Conservation (phyloP, 2,329 filamentous ascomycete genomes). For the Colletotrichum melonis region DNA sequence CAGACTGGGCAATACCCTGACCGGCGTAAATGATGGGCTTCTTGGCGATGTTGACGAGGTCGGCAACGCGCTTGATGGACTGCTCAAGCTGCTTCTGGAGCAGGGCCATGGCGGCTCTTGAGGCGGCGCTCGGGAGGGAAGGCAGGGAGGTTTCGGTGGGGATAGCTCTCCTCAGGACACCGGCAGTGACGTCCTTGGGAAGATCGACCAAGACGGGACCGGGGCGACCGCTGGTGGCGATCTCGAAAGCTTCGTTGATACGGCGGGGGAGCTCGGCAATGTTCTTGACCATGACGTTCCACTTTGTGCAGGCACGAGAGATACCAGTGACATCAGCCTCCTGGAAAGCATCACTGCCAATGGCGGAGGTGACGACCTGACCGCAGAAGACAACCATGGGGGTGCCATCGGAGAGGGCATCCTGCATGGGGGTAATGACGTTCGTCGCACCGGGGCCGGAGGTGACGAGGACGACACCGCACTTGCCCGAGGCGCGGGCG, state of each 20-base stretch:
- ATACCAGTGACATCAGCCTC: conserved; percentile 96
- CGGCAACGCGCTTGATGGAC: conserved; percentile 81
- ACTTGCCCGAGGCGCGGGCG: conserved; percentile 91
- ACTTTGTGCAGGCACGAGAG: conserved; percentile 95
- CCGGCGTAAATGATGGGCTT: conserved; percentile 96
- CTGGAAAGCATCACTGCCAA: conserved; percentile 97
- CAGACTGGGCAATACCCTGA: conserved; percentile 84
- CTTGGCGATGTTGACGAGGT: conserved; percentile 88
- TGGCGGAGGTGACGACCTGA: conserved; percentile 89
- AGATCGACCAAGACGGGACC: conserved; percentile 96
- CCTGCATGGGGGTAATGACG: conserved; percentile 95
- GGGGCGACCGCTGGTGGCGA: conserved; percentile 92
- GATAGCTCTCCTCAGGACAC: conserved; percentile 84
- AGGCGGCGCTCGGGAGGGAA: conserved; percentile 86
- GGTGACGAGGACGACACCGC: conserved; percentile 95
- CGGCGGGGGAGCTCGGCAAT: conserved; percentile 91
- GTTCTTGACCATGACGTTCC: conserved; percentile 99
- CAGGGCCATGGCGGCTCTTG: conserved; percentile 80
- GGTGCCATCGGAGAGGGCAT: conserved; percentile 94
- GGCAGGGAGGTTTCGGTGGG: conserved; percentile 81
- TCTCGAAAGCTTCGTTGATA: conserved; percentile 98
- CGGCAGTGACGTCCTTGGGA: conserved; percentile 95
- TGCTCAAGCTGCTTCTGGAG: conserved; percentile 77
- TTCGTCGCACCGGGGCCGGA: conserved; percentile 98
- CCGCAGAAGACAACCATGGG: conserved; percentile 96